phyloP scores from a whole-genome alignment of 2,329 filamentous ascomycete genomes.

The Colletotrichum echinochloae region DNA sequence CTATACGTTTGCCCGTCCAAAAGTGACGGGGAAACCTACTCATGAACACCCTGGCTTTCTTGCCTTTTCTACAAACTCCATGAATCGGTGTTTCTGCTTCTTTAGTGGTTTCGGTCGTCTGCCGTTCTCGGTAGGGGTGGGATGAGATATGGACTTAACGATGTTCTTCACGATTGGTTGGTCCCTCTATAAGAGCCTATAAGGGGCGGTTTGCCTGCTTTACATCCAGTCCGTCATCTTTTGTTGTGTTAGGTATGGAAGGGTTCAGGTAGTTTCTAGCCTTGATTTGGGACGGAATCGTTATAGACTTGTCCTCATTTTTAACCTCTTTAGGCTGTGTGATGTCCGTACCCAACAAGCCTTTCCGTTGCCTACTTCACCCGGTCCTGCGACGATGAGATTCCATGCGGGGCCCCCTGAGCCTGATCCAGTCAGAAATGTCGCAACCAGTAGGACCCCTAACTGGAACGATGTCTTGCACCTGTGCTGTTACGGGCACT shows the following conservation, averaged over 20 bases:
- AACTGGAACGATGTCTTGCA: not conserved
- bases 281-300: slow-evolving; percentile 35
- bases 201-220: slow-evolving; percentile 22
- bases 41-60: slow-evolving; percentile 39
- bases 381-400: not conserved
- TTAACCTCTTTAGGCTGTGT: not conserved
- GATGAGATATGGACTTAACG: slow-evolving; percentile 21
- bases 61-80: slow-evolving; percentile 32
- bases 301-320: slow-evolving; percentile 35
- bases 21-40: slow-evolving; percentile 35
- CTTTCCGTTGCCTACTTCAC: not conserved
- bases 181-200: slow-evolving; percentile 32
- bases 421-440: not conserved
- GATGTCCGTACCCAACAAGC: not conserved
- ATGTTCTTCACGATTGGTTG: slow-evolving; percentile 28
- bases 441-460: not conserved
- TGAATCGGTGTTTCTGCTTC: slow-evolving; percentile 38
- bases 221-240: slow-evolving; percentile 20
- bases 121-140: slow-evolving; percentile 22
- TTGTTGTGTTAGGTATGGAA: slow-evolving; percentile 32
- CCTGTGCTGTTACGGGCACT: slow-evolving; percentile 5
- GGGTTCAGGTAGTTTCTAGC: slow-evolving; percentile 30
- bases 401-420: not conserved
- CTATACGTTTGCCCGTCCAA: slow-evolving; percentile 38
- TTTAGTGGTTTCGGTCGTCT: slow-evolving; percentile 19